Base-by-base conservation (phyloP, 495 filamentous ascomycete species). In the Pseudoneurospora amorphoporcata region DNA sequence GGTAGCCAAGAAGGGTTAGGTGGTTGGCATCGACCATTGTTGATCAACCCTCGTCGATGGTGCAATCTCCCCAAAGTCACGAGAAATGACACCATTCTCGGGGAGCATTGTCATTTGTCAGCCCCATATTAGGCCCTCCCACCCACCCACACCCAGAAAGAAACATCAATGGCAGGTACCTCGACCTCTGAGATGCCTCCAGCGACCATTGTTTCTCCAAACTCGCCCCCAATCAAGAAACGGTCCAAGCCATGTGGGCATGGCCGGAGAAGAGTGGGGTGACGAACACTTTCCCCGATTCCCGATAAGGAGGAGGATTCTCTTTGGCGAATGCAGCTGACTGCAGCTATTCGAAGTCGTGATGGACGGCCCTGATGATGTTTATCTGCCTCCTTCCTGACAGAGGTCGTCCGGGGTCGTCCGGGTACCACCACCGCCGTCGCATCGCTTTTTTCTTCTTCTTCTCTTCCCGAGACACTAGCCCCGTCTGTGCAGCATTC, bases 71-170 rank as follows among this genome's bases (percentile, higher is more conserved):
- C 75, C 69, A 16, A 77, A 72, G 80, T 83, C 81, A 83, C 81
- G 79, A 75, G 81, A 76, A 80, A 82, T 83, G 73, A 74, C 81
- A 81, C 79, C 80, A 83, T 83, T 76, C 32, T 70, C 78, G 71
- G 75, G 47, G 77, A 37, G 71, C 72, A 72, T 74, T 69, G 72
- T 79, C 78, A 83, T 82, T 83, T 79, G 81, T 77, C 79, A 79
- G 80, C 72, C 68, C 74, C 76, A 75, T 74, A 35, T 76, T 76
- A 76, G 74, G 76, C 73, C 68, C 32, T 41, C 37, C 40, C 40
- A 58, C 43, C 23, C 71, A 69, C 43, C 45, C 71, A 72, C 61
- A 45, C 47, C 75, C 72, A 72, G 69, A 45, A 58, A 68, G 69
- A 45, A 58, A 69, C 69, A 69, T 69, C 47, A 70, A 70, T 39